phyloP scores from a whole-genome alignment of 129 eudicot genomes.

The Sambucus nigra region DNA sequence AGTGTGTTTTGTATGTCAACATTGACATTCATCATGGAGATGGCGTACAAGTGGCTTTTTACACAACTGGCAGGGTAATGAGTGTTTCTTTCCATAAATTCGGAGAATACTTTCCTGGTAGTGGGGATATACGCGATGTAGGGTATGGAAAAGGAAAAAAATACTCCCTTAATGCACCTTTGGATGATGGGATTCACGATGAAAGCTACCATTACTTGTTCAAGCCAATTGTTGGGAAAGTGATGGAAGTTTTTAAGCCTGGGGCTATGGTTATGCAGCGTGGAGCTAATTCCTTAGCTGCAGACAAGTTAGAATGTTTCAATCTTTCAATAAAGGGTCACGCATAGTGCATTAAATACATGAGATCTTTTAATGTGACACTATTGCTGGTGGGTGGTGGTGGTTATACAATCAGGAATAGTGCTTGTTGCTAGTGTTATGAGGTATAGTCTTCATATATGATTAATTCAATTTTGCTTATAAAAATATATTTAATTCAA shows the following conservation, averaged over 20 bases:
- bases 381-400: too few species aligned
- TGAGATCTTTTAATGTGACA: constrained; percentile 15
- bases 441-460: too few species aligned
- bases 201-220: too few species aligned
- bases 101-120: too few species aligned
- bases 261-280: constrained; percentile 11
- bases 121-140: constrained; percentile 46
- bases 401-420: too few species aligned
- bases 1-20: too few species aligned
- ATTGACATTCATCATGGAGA: too few species aligned
- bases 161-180: too few species aligned
- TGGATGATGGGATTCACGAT: too few species aligned
- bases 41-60: too few species aligned
- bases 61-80: constrained; percentile 59
- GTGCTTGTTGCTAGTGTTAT: constrained; percentile 17
- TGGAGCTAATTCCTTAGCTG: constrained; percentile 12
- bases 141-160: constrained; percentile 44
- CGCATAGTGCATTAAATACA: constrained; percentile 5
- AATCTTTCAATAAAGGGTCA: constrained; percentile 13
- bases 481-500: too few species aligned
- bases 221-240: constrained; percentile 10
- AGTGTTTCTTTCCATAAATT: constrained; percentile 60
- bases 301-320: constrained; percentile 10
- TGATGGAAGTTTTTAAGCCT: constrained; percentile 10
- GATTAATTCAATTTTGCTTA: too few species aligned